Evolutionary conservation across 768 basidiomycete species (phyloP), one percentile per base, ranked within the genome.

Genomic region (Trichaptum fuscoviolaceum): DNA sequence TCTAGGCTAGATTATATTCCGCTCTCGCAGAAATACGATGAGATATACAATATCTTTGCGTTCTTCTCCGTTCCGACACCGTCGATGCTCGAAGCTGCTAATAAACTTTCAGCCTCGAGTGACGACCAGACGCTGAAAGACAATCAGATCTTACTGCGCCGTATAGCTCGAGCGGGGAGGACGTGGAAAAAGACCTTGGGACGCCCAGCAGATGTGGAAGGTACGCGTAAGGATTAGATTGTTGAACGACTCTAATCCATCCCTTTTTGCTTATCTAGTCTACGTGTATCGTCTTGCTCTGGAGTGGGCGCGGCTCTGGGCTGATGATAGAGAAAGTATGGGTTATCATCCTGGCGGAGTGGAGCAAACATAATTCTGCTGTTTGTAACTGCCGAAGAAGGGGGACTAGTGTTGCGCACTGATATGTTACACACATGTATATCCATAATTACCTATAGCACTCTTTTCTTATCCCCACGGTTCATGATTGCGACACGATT

Each of bases 1-100:
- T 52, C 12, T 23, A 94, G 94, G 96, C 82, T 98, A 24, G 96
- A 99, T 77, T 99, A 86, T 74, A 96, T 99, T 69, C 96, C 96
- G 0, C 78, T 99, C 35, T 95, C 95, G 0, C 82, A 89, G 57
- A 83, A 88, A 3, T 98, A 98, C 77, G 78, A 83, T 58, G 96
- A 99, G 77, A 87, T 99, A 63, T 97, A 99, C 80, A 96, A 98
- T 74, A 85, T 98, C 64, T 87, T 92, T 72, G 85, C 93, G 1
- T 99, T 90, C 81, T 99, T 98, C 80, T 94, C 93, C 0, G 96
- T 96, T 0, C 86, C 92, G 0, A 83, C 92, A 0, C 73, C 81
- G 12, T 80, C 88, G 3, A 85, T 87, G 52, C 76, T 91, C 8
- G 75, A 80, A 34, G 78, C 81, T 0, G 80, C 81, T 24, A 88